Evolutionary conservation across 2,329 filamentous ascomycete genomes (phyloP).

Genomic region (Dothideomycetes sp.): DNA sequence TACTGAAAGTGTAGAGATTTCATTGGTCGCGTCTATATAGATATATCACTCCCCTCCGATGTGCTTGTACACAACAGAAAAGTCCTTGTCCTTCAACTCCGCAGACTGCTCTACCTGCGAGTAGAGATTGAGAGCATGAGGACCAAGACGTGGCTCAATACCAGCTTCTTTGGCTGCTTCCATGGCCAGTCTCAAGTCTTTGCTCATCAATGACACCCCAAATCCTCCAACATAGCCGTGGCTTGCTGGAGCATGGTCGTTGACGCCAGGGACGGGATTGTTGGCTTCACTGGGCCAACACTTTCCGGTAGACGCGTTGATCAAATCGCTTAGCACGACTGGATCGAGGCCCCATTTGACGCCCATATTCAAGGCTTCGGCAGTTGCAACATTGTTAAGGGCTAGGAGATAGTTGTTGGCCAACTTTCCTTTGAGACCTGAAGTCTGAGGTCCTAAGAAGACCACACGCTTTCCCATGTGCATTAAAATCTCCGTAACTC

Average conservation of each 20-base stretch:
- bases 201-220: conserved; percentile 38
- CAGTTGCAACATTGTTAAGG: conserved; percentile 73
- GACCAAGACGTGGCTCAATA: conserved; percentile 34
- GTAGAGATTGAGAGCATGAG: conserved; percentile 34
- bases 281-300: conserved; percentile 97
- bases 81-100: conserved; percentile 38
- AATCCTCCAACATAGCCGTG: conserved; percentile 53
- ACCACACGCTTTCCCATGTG: conserved; percentile 80
- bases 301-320: conserved; percentile 86
- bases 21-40: background rate
- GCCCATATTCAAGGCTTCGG: conserved; percentile 57
- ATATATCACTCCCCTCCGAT: conserved; percentile 29
- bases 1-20: no score
- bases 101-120: conserved; percentile 31
- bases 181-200: conserved; percentile 38
- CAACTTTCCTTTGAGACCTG: conserved; percentile 82
- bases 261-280: conserved; percentile 82
- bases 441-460: conserved; percentile 74
- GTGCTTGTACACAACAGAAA: conserved; percentile 39
- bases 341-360: conserved; percentile 52
- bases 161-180: conserved; percentile 33
- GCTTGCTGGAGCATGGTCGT: conserved; percentile 62
- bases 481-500: conserved; percentile 57
- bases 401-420: conserved; percentile 96
- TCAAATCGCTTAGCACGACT: conserved; percentile 65